Evolutionary conservation across 2,329 filamentous ascomycete genomes (phyloP), one percentile per base, ranked within the genome.

Genomic region (Fusarium nanum): DNA sequence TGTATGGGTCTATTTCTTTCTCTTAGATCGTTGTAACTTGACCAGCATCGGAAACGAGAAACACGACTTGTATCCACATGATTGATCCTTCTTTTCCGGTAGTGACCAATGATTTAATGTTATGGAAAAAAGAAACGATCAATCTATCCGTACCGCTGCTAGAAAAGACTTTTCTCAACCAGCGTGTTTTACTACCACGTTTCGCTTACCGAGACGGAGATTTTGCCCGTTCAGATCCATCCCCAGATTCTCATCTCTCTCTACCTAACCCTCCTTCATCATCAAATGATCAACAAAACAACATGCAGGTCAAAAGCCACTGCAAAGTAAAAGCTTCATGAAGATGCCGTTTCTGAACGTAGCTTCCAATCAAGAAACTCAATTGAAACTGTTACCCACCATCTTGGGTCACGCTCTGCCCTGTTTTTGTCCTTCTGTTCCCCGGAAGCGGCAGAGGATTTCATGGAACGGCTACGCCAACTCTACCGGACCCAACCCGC

Each of bases 361-460:
- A 52, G 64, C 55, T 37, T 44, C 30, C 42, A 32, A 50, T 50
- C 47, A 13, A 37, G 44, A 50, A 50, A 53, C 34, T 42, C 49
- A 52, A 40, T 40, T 53, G 18, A n/a, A n/a, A 49, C 20, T 27
- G 25, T 45, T 68, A 60, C 46, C 67, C 67, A 71, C 57, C 49
- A 58, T 59, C 40, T 58, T 53, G 40, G 34, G 46, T 63, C 62
- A 60, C 67, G 32, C 22, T 30, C 50, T 58, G 37, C 27, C 53
- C 48, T 70, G 62, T 60, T 60, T 60, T 53, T 27, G 49, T 25
- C 32, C 18, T 37, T 28, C 34, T 57, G 34, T 68, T 46, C 52
- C 65, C 66, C 54, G 66, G 66, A 68, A 63, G 64, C 64, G 67
- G 67, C 64, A 70, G 59, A 69, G 52, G 60, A 55, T 61, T 64